Evolutionary conservation across 2,329 filamentous ascomycete species (phyloP), one percentile per base, ranked within the genome.

Genomic region (Verticillium dahliae): DNA sequence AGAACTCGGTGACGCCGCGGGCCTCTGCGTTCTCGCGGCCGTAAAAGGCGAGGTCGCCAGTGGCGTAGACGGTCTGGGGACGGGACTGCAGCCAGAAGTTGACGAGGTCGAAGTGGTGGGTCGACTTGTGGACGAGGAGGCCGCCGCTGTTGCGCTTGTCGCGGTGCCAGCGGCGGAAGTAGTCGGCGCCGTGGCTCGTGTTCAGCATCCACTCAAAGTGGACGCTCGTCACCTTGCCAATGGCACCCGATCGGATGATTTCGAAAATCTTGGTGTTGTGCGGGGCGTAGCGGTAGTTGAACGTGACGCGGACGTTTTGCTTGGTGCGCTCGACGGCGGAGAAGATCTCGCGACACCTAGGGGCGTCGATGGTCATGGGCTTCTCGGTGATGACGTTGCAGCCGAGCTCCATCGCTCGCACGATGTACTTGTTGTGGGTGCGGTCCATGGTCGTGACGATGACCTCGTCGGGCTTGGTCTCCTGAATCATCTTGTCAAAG

Each of bases 381-480:
- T 82, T 82, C 65, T 82, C 80, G 0, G 77, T 81, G 18, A 82
- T 74, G 2, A 79, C 79, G 63, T 80, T 74, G 64, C 78, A 80
- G 7, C 79, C 80, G 4, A 80, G 69, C 54, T 81, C 78, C 57
- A 88, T 73, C 0, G 85, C 83, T 2, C 81, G 78, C 5, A 85
- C 76, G 57, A 86, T 86, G 72, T 88, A 88, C 34, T 74, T 78
- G 67, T 86, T 76, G 70, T 88, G 85, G 4, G 83, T 85, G 33
- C 84, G 80, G 71, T 88, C 85, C 67, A 87, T 85, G 0, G 85
- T 87, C 1, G 85, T 87, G 15, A 87, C 78, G 65, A 88, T 86
- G 15, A 88, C 78, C 67, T 85, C 83, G 69, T 87, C 83, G 0
- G 85, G 85, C 61, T 77, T 77, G 0, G 82, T 82, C 57, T 85